These are phyloP conservation scores for Geotrichum phurueaensis DNA, from an alignment of 1,139 yeast species.

Conservation along the genomic window DNA sequence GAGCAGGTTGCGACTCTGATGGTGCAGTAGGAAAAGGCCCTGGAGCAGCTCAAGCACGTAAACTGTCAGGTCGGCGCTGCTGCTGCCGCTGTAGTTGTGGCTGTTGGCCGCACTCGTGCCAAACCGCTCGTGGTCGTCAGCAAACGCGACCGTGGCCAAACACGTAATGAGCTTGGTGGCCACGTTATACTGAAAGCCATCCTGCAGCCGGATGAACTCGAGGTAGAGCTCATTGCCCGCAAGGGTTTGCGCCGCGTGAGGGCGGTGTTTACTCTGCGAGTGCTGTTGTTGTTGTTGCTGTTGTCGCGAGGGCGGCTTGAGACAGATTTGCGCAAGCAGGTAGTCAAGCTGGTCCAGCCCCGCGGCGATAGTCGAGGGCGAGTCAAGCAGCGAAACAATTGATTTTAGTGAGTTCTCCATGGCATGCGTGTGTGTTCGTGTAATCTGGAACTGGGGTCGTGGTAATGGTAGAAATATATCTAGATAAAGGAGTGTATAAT, in stretches of 20 bases:
- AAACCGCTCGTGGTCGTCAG: slow-evolving; percentile 17
- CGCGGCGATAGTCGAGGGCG: not conserved
- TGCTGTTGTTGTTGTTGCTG: not conserved
- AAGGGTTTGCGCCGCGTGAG: not conserved
- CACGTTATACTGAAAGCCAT: slow-evolving; percentile 46
- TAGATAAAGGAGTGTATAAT: not conserved
- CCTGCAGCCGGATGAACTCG: slow-evolving; percentile 47
- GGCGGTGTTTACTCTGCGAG: not conserved
- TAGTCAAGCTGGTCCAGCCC: slow-evolving; percentile 13
- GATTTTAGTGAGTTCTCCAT: slow-evolving; percentile 8
- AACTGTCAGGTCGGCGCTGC: slow-evolving; percentile 16
- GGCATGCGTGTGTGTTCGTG: not conserved
- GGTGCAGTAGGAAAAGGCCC: slow-evolving; percentile 59
- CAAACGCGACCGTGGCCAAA: slow-evolving; percentile 22
- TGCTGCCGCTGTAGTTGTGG: not conserved
- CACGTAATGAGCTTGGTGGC: slow-evolving; percentile 37
- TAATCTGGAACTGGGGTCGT: not conserved
- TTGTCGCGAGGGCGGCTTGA: slow-evolving; percentile 2
- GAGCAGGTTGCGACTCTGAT: slow-evolving; percentile 49
- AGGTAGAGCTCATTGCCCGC: slow-evolving; percentile 1
- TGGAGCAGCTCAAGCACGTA: slow-evolving; percentile 46
- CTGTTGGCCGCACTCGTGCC: slow-evolving; percentile 6
- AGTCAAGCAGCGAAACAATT: slow-evolving; percentile 11
- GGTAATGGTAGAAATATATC: too few species aligned
- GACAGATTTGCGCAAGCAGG: slow-evolving; percentile 10